These are phyloP conservation scores for Coelastrella sp. DNA, from an alignment of 139 green algal species.

Conservation along the genomic window DNA sequence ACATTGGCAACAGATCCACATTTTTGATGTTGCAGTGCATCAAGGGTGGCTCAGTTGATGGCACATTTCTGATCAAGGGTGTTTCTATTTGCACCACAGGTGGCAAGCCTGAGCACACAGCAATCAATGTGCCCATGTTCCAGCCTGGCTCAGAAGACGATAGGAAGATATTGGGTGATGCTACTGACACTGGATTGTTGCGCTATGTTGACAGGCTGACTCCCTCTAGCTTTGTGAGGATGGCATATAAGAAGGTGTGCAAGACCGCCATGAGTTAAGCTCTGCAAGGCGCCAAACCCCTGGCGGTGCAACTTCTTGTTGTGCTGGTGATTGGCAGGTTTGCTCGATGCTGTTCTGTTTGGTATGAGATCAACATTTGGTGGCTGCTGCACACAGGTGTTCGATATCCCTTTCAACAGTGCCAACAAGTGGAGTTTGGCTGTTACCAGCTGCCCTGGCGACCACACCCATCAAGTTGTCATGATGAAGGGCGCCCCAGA, in stretches of 20 bases:
- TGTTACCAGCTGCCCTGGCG: constrained; percentile 63
- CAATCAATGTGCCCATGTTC: constrained; percentile 45
- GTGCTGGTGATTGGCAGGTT: too few relatives aligned
- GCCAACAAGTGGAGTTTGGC: constrained; percentile 92
- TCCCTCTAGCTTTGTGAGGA: constrained; percentile 42
- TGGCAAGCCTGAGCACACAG: not conserved
- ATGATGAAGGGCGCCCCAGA: constrained; percentile 76
- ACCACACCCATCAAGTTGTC: constrained; percentile 54
- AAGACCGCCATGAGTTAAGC: not conserved
- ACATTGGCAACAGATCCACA: too few relatives aligned
- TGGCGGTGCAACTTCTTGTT: too few relatives aligned
- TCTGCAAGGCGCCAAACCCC: too few relatives aligned
- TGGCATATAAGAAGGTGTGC: constrained; percentile 52
- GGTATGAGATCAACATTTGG: not conserved
- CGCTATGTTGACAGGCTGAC: constrained; percentile 49
- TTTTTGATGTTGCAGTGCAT: too few relatives aligned
- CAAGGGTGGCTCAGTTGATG: too few relatives aligned
- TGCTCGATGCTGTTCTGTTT: not conserved
- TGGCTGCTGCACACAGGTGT: constrained; percentile 64
- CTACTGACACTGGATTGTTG: constrained; percentile 57
- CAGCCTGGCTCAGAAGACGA: constrained; percentile 28
- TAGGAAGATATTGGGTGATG: constrained; percentile 53
- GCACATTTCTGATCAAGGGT: too few relatives aligned
- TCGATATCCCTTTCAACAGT: constrained; percentile 93
- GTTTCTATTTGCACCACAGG: not conserved